Evolutionary conservation across 2,329 filamentous ascomycete genomes (phyloP), one percentile per base, ranked within the genome.

Genomic region (Pezicula carpinea): DNA sequence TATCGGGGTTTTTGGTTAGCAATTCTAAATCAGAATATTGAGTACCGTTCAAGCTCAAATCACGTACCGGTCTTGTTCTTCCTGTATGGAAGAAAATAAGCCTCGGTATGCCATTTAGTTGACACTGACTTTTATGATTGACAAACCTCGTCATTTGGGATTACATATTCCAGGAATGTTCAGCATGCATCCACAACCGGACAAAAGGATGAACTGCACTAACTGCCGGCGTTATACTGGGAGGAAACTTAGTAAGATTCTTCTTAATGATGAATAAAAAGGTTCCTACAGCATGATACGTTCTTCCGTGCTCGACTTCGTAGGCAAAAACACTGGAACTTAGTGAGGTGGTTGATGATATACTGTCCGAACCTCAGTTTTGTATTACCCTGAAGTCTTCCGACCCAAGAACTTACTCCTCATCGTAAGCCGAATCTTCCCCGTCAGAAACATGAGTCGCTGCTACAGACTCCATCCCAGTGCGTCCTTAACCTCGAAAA

Each of bases 71-170:
- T 51, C 50, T 42, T 49, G 44, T 19, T 50, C 53, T 13, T 49
- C 15, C 21, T 51, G 17, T 10, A 32, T 32, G n/a, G n/a, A 26
- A 35, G 7, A 2, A n/a, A 13, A 35, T 15, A 15, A 15, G n/a
- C 5, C 33, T 35, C 7, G 7, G 14, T 14, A 32, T 13, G 21
- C 6, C 8, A 11, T 33, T 21, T 22, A 35, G 15, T 21, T 10
- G 14, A 29, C 5, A 36, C 17, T 39, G 33, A 32, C 22, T 17
- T 7, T 6, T 14, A 35, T 14, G 34, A 5, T 8, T 8, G 21
- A 43, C 47, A 18, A 26, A 50, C 45, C 53, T 55, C 53, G 22
- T 57, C 55, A 29, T 55, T 54, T 14, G 53, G 55, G 5, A 54
- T 46, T 29, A 54, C 52, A 44, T 58, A 51, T 38, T 54, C 53